These are phyloP conservation scores for Solanum corneliomulleri DNA, from an alignment of 257 asterid genomes.

Conservation along the genomic window DNA sequence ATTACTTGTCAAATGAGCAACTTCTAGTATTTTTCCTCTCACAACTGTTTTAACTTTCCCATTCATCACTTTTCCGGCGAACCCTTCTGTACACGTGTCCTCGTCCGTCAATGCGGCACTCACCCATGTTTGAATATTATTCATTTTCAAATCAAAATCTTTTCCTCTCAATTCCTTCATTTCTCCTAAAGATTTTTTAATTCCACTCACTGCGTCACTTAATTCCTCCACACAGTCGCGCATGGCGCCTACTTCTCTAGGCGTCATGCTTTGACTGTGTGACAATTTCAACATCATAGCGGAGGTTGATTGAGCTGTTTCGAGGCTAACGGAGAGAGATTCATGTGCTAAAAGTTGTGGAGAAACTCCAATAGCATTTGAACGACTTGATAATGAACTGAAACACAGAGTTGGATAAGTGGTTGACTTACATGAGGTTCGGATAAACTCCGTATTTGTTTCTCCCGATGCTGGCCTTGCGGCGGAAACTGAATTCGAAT, in stretches of 20 bases:
- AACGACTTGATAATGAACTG: background rate
- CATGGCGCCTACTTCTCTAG: slow-evolving; percentile 6
- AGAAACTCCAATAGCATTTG: background rate
- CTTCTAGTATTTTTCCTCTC: slow-evolving; percentile 1
- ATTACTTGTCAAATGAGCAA: slow-evolving; percentile 31
- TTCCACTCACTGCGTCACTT: slow-evolving; percentile 15
- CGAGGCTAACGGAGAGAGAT: background rate
- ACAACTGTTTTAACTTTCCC: slow-evolving; percentile 5
- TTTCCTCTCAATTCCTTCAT: slow-evolving; percentile 9
- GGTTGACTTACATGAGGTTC: background rate
- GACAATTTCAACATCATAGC: background rate
- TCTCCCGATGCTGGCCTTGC: background rate
- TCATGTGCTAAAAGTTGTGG: background rate
- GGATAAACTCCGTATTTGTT: background rate
- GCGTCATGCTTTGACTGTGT: background rate
- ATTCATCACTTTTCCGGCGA: background rate
- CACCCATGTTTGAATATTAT: slow-evolving; percentile 38
- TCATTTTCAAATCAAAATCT: slow-evolving; percentile 8
- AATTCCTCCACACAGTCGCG: slow-evolving; percentile 34
- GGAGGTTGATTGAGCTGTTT: background rate
- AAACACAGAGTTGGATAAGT: background rate
- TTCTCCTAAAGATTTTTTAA: slow-evolving; percentile 5
- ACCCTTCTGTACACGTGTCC: slow-evolving; percentile 39
- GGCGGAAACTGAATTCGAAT: background rate
- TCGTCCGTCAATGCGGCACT: slow-evolving; percentile 45